These are phyloP conservation scores for Oryza brachyantha DNA, from an alignment of 176 grass and related monocot species.

Conservation along the genomic window DNA sequence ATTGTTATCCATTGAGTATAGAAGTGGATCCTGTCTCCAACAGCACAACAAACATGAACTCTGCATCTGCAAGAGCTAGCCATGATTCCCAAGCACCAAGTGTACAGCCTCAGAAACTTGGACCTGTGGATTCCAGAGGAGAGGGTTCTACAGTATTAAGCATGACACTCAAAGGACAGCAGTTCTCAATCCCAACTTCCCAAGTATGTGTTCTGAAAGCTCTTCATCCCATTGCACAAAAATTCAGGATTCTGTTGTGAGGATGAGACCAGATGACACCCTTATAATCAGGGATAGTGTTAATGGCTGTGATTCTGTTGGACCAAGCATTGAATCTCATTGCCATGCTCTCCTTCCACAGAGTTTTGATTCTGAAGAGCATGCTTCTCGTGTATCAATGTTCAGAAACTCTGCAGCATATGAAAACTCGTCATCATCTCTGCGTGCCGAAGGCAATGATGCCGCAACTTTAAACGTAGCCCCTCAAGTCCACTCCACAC, in stretches of 20 bases:
- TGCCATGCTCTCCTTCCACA: background rate
- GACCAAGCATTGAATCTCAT: background rate
- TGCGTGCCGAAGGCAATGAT: background rate
- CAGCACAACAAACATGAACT: background rate
- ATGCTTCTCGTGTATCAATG: background rate
- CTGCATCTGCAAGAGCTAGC: constrained; percentile 6
- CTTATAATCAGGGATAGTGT: background rate
- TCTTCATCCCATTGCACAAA: background rate
- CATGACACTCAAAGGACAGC: background rate
- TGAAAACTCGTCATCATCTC: background rate
- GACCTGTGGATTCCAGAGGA: background rate
- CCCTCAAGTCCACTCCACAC: background rate
- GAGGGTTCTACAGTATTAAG: background rate
- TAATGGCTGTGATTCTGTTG: background rate
- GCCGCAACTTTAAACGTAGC: background rate
- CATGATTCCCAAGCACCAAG: background rate
- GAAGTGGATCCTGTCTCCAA: background rate
- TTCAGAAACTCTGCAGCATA: background rate
- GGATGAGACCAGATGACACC: background rate
- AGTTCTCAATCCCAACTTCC: background rate
- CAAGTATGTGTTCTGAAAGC: constrained; percentile 15
- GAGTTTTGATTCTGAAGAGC: background rate
- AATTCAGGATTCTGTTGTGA: background rate
- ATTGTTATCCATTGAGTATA: background rate
- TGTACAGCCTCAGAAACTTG: background rate